Evolutionary conservation across 78 protist genomes (phyloP).

Genomic region (Emiliania huxleyi): DNA sequence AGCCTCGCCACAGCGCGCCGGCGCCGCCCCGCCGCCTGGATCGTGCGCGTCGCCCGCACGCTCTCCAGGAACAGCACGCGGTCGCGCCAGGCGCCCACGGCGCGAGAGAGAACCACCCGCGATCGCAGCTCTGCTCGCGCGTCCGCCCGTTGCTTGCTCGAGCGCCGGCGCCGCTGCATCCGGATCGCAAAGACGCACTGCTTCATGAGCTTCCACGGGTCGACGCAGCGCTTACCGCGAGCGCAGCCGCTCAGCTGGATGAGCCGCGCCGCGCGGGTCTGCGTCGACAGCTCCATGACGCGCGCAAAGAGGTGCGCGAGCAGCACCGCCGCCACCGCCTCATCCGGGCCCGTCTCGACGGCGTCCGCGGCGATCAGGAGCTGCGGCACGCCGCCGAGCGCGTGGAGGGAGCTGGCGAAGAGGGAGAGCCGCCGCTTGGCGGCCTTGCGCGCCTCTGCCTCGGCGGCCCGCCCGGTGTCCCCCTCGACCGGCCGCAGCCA

Average conservation of each 20-base stretch:
- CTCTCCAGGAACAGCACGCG: background rate
- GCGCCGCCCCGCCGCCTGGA: background rate
- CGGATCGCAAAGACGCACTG: background rate
- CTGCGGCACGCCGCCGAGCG: background rate
- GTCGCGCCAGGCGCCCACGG: background rate
- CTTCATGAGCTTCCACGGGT: no score
- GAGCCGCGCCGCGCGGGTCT: background rate
- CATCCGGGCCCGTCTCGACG: background rate
- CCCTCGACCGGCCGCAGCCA: background rate
- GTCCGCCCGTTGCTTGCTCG: background rate
- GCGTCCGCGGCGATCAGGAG: background rate
- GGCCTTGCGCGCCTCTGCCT: background rate
- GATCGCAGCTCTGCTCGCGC: background rate
- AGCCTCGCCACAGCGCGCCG: background rate
- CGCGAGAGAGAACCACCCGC: background rate
- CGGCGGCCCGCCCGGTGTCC: background rate
- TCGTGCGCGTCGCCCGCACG: background rate
- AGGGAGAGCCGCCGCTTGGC: background rate
- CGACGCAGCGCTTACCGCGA: no score
- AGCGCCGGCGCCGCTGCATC: background rate
- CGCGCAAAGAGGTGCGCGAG: background rate
- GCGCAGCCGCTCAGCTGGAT: no score
- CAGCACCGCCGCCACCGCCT: background rate
- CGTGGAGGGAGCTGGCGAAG: background rate
- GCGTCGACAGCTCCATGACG: background rate